Evolutionary conservation across 768 basidiomycete species (phyloP).

Genomic region (Naganishia vishniacii): DNA sequence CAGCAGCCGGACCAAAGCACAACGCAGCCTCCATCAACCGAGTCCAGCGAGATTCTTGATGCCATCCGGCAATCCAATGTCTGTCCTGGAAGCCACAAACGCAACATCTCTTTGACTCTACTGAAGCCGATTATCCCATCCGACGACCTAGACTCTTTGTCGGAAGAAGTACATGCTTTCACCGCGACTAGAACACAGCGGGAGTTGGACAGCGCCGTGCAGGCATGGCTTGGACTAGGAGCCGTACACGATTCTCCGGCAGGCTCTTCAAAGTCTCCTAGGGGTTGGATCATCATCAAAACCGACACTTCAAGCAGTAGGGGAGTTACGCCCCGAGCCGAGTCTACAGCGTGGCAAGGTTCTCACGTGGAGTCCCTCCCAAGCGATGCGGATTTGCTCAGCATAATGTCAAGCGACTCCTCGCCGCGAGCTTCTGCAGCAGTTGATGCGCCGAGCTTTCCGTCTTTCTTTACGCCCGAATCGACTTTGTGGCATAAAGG

Average conservation of each 20-base stretch:
- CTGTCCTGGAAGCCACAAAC: background rate
- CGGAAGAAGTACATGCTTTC: background rate
- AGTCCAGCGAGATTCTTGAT: background rate
- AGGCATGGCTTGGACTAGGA: slow-evolving; percentile 17
- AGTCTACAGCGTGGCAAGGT: slow-evolving; percentile 7
- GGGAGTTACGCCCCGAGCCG: background rate
- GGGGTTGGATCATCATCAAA: slow-evolving; percentile 27
- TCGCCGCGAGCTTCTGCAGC: background rate
- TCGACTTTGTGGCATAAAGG: slow-evolving; percentile 15
- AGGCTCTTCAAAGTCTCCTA: background rate
- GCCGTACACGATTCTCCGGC: background rate
- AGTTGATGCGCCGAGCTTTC: background rate
- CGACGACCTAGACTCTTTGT: background rate
- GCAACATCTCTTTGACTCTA: slow-evolving; percentile 3
- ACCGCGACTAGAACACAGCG: background rate
- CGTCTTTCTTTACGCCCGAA: background rate
- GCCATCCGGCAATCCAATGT: background rate
- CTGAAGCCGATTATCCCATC: slow-evolving; percentile 6
- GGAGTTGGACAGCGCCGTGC: slow-evolving; percentile 6
- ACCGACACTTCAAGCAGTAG: background rate
- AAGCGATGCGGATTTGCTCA: slow-evolving; percentile 4
- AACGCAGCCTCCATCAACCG: background rate
- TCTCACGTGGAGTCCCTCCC: slow-evolving; percentile 18
- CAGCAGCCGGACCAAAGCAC: too few species aligned
- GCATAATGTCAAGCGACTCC: background rate